Base-by-base conservation (phyloP, 768 basidiomycete genomes). In the Xerocomellus amylosporus region DNA sequence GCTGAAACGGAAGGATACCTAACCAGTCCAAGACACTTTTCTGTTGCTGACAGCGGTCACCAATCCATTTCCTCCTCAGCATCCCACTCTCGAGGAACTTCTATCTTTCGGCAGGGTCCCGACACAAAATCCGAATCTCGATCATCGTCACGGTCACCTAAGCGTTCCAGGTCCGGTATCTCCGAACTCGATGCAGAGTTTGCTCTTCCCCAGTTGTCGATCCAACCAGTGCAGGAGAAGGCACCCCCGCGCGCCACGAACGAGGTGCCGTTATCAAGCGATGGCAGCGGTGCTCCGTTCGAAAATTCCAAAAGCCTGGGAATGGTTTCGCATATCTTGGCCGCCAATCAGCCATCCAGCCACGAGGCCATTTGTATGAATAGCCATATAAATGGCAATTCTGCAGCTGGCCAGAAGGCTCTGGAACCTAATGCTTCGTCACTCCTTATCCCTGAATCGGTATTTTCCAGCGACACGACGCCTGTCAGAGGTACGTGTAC, bases 91-190 rank as follows among this genome's bases (percentile, higher is more conserved):
- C 65, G 63, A 28, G 60, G 51, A 12, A 66, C 69, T 43, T 69
- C 73, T 34, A 49, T 69, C 19, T 66, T 64, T 53, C 63, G 58
- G 41, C 71, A 71, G 40, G 67, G 62, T 39, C 63, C 64, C 43
- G 64, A 63, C 49, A 71, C 74, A 59, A 73, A 68, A 45, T 55
- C 66, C 46, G 71, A 71, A 63, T 76, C 77, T 47, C 74, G 79
- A 60, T 79, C 80, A 38, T 70, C 72, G 36, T 84, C 83, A 56
- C 79, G 79, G 45, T 84, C 83, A n/a, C 85, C 84, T 49, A 55
- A 52, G 33, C 49, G 20, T 33, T 58, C 54, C 51, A 62, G 56
- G 61, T 56, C 69, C 61, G 63, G 56, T 61, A 62, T 67, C 56
- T 71, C 69, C 61, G 61, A 62, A 46, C 53, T 33, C 39, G 63